These are phyloP conservation scores for Diaporthe aspalathi DNA, from an alignment of 2,329 filamentous ascomycete species.

Conservation along the genomic window DNA sequence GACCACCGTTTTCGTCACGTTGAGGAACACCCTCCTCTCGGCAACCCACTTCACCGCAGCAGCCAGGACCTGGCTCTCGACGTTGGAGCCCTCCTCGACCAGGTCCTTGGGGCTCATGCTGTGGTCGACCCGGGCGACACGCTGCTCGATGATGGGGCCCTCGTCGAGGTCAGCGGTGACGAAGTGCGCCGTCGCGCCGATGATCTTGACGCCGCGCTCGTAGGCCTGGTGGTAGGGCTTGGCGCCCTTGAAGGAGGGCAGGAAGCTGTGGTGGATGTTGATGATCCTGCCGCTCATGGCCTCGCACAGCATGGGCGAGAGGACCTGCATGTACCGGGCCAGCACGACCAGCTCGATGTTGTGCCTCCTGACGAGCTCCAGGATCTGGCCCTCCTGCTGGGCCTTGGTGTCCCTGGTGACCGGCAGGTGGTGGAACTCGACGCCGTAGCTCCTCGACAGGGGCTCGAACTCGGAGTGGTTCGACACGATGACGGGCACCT, in stretches of 20 bases:
- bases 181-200: slow-evolving; percentile 87
- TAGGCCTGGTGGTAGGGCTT: slow-evolving; percentile 91
- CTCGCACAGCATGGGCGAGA: slow-evolving; percentile 78
- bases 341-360: slow-evolving; percentile 82
- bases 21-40: slow-evolving; percentile 81
- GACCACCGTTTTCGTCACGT: slow-evolving; percentile 83
- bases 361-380: slow-evolving; percentile 76
- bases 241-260: slow-evolving; percentile 88
- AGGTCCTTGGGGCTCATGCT: slow-evolving; percentile 79
- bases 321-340: slow-evolving; percentile 89
- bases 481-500: slow-evolving; percentile 82
- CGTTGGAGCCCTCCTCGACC: slow-evolving; percentile 83
- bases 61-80: slow-evolving; percentile 85
- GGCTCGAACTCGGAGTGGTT: slow-evolving; percentile 81
- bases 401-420: slow-evolving; percentile 82
- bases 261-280: slow-evolving; percentile 91
- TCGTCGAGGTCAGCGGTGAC: slow-evolving; percentile 88
- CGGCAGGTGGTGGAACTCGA: slow-evolving; percentile 84
- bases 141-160: slow-evolving; percentile 89
- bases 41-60: slow-evolving; percentile 87
- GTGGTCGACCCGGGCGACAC: slow-evolving; percentile 81
- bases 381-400: slow-evolving; percentile 76
- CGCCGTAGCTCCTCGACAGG: slow-evolving; percentile 78
- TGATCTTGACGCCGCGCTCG: slow-evolving; percentile 88
- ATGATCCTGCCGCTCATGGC: slow-evolving; percentile 89